Evolutionary conservation across 2,329 filamentous ascomycete genomes (phyloP), one percentile per base, ranked within the genome.

Genomic region (Colletotrichum gigasporum): DNA sequence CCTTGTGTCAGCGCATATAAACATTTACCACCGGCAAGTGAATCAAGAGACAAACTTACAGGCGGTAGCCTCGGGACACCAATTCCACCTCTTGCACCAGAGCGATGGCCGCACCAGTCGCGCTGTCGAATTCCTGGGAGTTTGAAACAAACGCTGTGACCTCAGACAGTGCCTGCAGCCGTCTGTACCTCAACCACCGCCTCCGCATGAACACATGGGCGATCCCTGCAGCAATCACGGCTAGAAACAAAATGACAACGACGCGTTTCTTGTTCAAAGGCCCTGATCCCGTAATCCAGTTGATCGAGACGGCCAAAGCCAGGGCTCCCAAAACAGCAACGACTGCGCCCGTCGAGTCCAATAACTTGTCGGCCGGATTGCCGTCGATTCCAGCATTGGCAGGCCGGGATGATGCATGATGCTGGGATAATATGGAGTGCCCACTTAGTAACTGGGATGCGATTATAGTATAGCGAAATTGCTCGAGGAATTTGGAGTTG

Each of bases 41-140:
- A 32, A 20, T 24, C 6, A 41, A 3, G 14, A 28, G 24, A 35
- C 2, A 20, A 50, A 80, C 89, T 76, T 78, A 93, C 89, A 97
- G 84, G 78, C 92, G 86, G 76, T 97, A 97, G 20, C 94, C 94
- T 70, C 94, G 88, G 28, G 94, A 96, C 24, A 97, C 94, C 30
- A 97, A 84, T 79, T 97, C 94, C n/a, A 97, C 94, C 78, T 97
- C 94, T 75, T 97, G 94, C 67, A 97, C 90, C 65, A 97, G 85
- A 35, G 91, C 89, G 58, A 97, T 82, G 2, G 92, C 91, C 30
- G 92, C 91, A 37, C 90, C 89, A 39, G 87, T 89, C 20, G 90
- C 90, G 39, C 90, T 87, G 76, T 97, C 94, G 70, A 96, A 93
- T 51, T 90, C 88, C 73, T 96, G 93, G 37, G 93, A 89, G 71